phyloP scores from a whole-genome alignment of 768 basidiomycete species.

The Pleurotus ostreatus region DNA sequence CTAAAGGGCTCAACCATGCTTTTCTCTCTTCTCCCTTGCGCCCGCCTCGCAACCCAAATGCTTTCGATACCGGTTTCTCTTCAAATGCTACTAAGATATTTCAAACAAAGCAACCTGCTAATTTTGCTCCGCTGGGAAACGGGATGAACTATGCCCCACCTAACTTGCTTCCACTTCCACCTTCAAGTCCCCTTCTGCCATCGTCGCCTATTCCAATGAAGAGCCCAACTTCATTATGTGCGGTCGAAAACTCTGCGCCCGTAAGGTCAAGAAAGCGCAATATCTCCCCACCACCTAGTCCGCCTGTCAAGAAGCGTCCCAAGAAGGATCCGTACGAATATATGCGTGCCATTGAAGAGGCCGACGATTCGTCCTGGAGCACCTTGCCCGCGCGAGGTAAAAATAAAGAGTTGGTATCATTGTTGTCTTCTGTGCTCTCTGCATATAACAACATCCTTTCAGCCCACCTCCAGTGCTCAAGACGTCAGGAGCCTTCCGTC shows the following conservation, averaged over 20 bases:
- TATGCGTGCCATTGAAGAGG: background rate
- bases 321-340: background rate
- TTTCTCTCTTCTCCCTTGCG: slow-evolving; percentile 3
- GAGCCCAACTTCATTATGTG: too few relatives aligned
- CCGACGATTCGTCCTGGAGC: slow-evolving; percentile 4
- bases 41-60: background rate
- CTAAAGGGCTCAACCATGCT: background rate
- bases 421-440: background rate
- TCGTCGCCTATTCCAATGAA: too few relatives aligned
- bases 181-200: too few relatives aligned
- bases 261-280: too few relatives aligned
- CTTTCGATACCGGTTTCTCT: background rate
- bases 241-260: background rate
- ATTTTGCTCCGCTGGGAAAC: too few relatives aligned
- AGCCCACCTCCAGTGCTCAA: background rate
- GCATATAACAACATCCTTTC: background rate
- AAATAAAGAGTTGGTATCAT: background rate
- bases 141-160: too few relatives aligned
- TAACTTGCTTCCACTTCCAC: too few relatives aligned
- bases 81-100: background rate
- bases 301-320: background rate
- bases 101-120: too few relatives aligned
- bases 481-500: slow-evolving; percentile 8
- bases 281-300: too few relatives aligned
- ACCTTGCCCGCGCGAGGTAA: background rate